Evolutionary conservation across 176 grass and related monocot species (phyloP).

Genomic region (Phoenix roebelenii): DNA sequence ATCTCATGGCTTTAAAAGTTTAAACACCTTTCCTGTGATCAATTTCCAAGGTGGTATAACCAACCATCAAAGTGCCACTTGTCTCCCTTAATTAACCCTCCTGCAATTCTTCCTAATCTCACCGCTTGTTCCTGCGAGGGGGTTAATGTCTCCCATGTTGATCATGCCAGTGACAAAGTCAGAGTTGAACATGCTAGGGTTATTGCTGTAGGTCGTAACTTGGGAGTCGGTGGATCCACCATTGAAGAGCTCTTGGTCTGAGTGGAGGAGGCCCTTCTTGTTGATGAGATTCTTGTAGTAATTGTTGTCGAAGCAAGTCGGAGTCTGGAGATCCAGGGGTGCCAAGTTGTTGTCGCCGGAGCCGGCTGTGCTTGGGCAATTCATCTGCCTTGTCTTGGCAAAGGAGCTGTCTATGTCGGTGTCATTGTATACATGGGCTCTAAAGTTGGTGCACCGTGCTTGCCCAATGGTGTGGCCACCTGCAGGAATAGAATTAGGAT

Average conservation of each 20-base stretch:
- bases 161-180: too few relatives aligned
- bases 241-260: slow-evolving; percentile 8
- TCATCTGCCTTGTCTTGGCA: not conserved
- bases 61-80: too few relatives aligned
- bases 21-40: too few relatives aligned
- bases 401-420: slow-evolving; percentile 3
- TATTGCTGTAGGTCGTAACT: not conserved
- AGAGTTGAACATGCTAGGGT: too few relatives aligned
- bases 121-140: too few relatives aligned
- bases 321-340: slow-evolving; percentile 6
- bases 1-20: too few relatives aligned
- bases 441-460: not conserved
- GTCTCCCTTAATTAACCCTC: too few relatives aligned
- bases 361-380: not conserved
- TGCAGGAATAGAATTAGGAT: too few relatives aligned
- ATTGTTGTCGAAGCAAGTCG: not conserved
- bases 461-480: not conserved
- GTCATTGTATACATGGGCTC: slow-evolving; percentile 12
- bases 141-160: too few relatives aligned
- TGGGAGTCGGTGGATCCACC: not conserved
- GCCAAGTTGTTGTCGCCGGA: slow-evolving; percentile 2
- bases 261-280: slow-evolving; percentile 10
- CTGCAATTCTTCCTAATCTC: too few relatives aligned
- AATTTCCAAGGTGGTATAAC: too few relatives aligned
- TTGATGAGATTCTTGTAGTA: slow-evolving; percentile 3